These are phyloP conservation scores for Zygosaccharomyces gambellarensis DNA, from an alignment of 805 yeast genomes.

Conservation along the genomic window DNA sequence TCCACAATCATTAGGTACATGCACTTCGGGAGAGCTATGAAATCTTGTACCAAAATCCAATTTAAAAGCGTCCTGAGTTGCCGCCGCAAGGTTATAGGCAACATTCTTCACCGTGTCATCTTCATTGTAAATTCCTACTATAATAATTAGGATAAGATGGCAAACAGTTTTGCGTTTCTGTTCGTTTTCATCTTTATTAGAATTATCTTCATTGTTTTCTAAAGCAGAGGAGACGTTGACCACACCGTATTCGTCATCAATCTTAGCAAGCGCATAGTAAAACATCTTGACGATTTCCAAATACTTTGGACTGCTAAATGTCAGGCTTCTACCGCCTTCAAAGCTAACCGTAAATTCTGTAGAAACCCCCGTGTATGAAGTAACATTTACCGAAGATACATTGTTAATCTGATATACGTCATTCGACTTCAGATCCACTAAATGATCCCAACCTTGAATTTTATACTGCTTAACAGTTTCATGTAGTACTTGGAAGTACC, in stretches of 20 bases:
- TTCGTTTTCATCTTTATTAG: constrained; percentile 29
- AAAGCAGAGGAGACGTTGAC: not conserved
- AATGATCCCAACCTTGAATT: constrained; percentile 30
- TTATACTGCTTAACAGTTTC: constrained; percentile 42
- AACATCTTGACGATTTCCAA: constrained; percentile 66
- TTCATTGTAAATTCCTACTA: constrained; percentile 62
- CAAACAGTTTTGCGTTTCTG: constrained; percentile 43
- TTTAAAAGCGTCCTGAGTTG: constrained; percentile 55
- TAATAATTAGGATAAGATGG: constrained; percentile 55
- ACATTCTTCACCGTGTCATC: constrained; percentile 56
- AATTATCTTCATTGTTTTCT: constrained; percentile 12
- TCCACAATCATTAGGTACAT: constrained; percentile 64
- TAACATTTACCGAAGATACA: constrained; percentile 38
- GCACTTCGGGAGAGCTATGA: constrained; percentile 51
- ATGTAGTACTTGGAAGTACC: constrained; percentile 53
- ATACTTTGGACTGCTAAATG: constrained; percentile 46
- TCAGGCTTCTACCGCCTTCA: constrained; percentile 34
- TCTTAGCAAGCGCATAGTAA: constrained; percentile 59
- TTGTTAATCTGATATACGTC: constrained; percentile 43
- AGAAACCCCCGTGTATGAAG: constrained; percentile 43
- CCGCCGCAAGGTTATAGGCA: constrained; percentile 58
- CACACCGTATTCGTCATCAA: constrained; percentile 35
- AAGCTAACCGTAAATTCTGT: constrained; percentile 47
- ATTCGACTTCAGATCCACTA: constrained; percentile 37
- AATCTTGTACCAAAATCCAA: constrained; percentile 55